Evolutionary conservation across 345 rosid species (phyloP).

Genomic region (Noccaea bulbosa): DNA sequence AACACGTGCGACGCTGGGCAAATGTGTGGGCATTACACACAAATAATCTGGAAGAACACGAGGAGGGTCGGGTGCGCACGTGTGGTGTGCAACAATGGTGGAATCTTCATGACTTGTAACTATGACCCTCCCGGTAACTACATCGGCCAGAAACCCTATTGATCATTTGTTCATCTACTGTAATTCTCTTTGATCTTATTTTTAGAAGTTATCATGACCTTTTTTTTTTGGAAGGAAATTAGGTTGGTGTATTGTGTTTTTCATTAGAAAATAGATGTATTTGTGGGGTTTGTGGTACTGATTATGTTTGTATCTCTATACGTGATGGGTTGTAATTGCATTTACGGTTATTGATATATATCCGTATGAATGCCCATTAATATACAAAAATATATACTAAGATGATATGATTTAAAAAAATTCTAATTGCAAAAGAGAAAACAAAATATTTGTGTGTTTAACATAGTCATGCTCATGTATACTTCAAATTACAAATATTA

Average conservation of each 20-base stretch:
- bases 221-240: conserved; percentile 6
- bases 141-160: conserved; percentile 76
- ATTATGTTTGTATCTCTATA: not conserved
- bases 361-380: conserved; percentile 24
- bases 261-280: conserved; percentile 30
- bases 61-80: conserved; percentile 77
- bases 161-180: conserved; percentile 25
- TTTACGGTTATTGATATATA: conserved; percentile 19
- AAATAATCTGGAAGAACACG: conserved; percentile 77
- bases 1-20: conserved; percentile 65
- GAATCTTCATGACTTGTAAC: conserved; percentile 90
- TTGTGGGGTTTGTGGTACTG: conserved; percentile 9
- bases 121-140: conserved; percentile 88
- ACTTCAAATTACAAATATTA: not conserved
- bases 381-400: conserved; percentile 9
- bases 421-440: not conserved
- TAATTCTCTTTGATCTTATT: conserved; percentile 15
- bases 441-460: not conserved
- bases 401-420: not conserved
- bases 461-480: not conserved
- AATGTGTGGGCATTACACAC: conserved; percentile 90
- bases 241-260: conserved; percentile 22
- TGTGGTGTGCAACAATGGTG: conserved; percentile 71
- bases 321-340: conserved; percentile 24
- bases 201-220: conserved; percentile 11